Evolutionary conservation across 192 early-diverging fungal species (phyloP).

Genomic region (Dissophora ornata): DNA sequence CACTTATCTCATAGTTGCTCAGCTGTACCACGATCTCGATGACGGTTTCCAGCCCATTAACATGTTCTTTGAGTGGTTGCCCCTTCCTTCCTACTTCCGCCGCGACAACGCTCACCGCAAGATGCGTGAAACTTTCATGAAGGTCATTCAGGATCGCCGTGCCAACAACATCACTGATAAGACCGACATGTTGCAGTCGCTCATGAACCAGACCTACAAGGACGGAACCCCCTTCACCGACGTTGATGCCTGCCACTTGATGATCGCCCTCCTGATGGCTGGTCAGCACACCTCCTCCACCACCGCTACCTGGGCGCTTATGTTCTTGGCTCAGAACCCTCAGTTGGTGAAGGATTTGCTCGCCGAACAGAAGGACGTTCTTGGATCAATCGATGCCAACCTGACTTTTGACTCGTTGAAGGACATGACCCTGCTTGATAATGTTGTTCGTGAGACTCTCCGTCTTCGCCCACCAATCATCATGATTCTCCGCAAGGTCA

Average conservation of each 20-base stretch:
- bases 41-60: constrained; percentile 94
- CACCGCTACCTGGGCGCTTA: constrained; percentile 91
- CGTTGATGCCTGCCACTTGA: constrained; percentile 89
- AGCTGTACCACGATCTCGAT: constrained; percentile 96
- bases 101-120: constrained; percentile 87
- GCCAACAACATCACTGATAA: constrained; percentile 58
- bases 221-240: constrained; percentile 87
- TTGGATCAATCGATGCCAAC: constrained; percentile 67
- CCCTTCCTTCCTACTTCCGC: constrained; percentile 85
- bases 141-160: constrained; percentile 85
- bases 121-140: constrained; percentile 83
- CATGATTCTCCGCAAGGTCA: constrained; percentile 93
- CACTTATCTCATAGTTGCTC: constrained; percentile 69
- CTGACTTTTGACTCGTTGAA: constrained; percentile 82
- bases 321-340: constrained; percentile 85
- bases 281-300: constrained; percentile 98
- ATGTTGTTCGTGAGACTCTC: constrained; percentile 89
- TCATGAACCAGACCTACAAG: constrained; percentile 92
- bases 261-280: constrained; percentile 97
- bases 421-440: constrained; percentile 80
- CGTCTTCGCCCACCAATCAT: constrained; percentile 95
- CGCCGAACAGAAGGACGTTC: constrained; percentile 73
- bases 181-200: constrained; percentile 82
- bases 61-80: constrained; percentile 93
- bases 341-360: constrained; percentile 76